phyloP scores from a whole-genome alignment of 2,329 filamentous ascomycete genomes.

The Sordariomycetes sp. region DNA sequence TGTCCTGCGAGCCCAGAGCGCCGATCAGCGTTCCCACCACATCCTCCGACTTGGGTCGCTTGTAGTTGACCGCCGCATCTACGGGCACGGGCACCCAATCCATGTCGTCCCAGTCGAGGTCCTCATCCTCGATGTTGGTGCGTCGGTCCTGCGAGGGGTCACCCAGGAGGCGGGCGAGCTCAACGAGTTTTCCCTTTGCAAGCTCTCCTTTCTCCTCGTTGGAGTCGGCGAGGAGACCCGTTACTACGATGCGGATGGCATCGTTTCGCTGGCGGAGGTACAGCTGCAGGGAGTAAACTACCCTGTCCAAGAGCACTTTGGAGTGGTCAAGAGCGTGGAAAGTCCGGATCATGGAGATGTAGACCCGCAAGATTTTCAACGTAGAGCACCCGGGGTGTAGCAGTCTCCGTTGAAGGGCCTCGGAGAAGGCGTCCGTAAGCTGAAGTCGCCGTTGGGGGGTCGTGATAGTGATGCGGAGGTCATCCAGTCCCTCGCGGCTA shows the following conservation, averaged over 20 bases:
- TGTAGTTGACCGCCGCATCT: conserved; percentile 87
- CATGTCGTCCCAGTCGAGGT: conserved; percentile 86
- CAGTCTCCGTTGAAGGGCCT: conserved; percentile 53
- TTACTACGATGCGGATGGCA: conserved; percentile 67
- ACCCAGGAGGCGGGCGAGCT: conserved; percentile 57
- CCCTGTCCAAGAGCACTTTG: conserved; percentile 65
- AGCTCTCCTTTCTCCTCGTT: conserved; percentile 28
- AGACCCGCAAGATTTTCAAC: conserved; percentile 63
- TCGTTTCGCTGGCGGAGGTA: conserved; percentile 70
- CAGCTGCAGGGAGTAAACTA: conserved; percentile 62
- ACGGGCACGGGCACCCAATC: conserved; percentile 87
- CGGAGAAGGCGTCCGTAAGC: conserved; percentile 59
- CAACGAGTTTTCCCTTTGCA: conserved; percentile 44
- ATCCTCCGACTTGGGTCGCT: conserved; percentile 78
- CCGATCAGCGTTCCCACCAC: conserved; percentile 85
- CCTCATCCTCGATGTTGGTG: conserved; percentile 49
- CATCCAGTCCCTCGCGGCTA: conserved; percentile 61
- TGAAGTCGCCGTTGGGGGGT: conserved; percentile 58
- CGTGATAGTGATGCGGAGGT: conserved; percentile 60
- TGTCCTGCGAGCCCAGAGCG: conserved; percentile 78
- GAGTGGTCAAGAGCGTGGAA: conserved; percentile 68
- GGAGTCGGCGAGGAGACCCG: conserved; percentile 56
- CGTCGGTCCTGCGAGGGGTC: conserved; percentile 45
- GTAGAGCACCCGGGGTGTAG: conserved; percentile 70
- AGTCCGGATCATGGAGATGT: conserved; percentile 68